Base-by-base conservation (phyloP, 768 basidiomycete species). In the Baorangia bicolor region DNA sequence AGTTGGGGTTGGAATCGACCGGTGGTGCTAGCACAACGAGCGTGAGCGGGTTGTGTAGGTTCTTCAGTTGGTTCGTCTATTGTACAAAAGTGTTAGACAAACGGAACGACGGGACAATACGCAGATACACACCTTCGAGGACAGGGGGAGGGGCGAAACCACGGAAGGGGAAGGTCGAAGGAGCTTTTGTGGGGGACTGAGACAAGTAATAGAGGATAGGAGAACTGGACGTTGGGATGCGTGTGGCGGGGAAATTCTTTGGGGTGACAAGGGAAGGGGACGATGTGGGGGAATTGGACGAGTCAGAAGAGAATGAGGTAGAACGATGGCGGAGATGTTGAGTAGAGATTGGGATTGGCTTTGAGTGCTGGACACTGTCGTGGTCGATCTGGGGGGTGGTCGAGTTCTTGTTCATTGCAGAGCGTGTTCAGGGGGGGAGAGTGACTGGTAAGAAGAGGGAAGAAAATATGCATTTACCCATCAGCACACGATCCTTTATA, bases 131-230 rank as follows among this genome's bases (percentile, higher is more conserved):
- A 89, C 88, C 87, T 78, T 90, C 87, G 54, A 81, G 76, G 16
- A 87, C 78, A 21, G 84, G 80, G 8, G 80, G 66, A 10, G 81
- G 74, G 1, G 81, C 76, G 59, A 75, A 74, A 4, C 69, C 68
- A 5, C 82, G 81, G 75, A 86, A 86, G 21, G 87, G 86, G 65
- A 86, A 85, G 9, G 84, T 82, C 4, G 77, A 69, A 14, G 75
- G 71, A 0, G 76, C 62, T 62, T 83, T 85, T 14, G 84, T 43
- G 11, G 87, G 84, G 3, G 85, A 82, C 60, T 86, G 83, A 47
- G 69, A 69, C 39, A 90, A 68, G 70, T 88, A 86, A 68, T 87
- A 85, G 47, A 91, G 71, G 51, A 90, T 86, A 43, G 90, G 90
- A 4, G 89, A 89, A 5, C 77, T 80, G 7, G 87, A 83, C 11